Evolutionary conservation across 116 monocot species (phyloP), one percentile per base, ranked within the genome.

Genomic region (Papilionanthe hybrid): DNA sequence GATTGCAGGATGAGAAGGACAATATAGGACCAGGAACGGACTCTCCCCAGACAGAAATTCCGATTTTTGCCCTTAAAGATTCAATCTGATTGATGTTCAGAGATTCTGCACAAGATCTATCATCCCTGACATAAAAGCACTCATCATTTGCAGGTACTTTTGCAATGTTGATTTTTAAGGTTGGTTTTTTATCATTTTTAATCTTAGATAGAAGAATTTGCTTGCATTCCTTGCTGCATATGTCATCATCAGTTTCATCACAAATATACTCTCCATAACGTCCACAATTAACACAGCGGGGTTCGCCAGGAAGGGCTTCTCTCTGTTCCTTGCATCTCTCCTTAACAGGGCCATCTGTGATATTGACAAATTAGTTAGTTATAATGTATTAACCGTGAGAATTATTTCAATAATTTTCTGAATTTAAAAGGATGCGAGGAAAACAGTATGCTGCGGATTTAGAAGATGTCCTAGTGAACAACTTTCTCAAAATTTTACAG

Each of bases 181-280:
- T 76, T 11, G 78, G 50, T 55, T 79, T 85, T 42, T 68, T 43
- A 55, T 65, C 11, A 15, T 76, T 81, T 43, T 81, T 41, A 71
- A 82, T 49, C 73, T 78, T 78, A 18, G 84, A 78, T 49, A 88
- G 84, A 60, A 91, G 78, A 53, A 30, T 77, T 27, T 75, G 37
- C 41, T 92, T 92, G 81, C 92, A 92, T 78, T 92, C 87, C 48
- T 32, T 80, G 77, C 92, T 92, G 87, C 92, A 92, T 56, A 92
- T 55, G 30, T 92, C 92, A 78, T 92, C 89, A 68, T 89, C 89
- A 17, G 92, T 92, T 73, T 89, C 87, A 82, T 92, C 92, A 78
- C 89, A 92, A 32, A 92, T 87, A 75, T 92, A 92, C 79, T 92
- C 92, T 43, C 92, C 92, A 74, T 89, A 92, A 6, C 86, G 87